phyloP scores from a whole-genome alignment of 257 asterid genomes.

The Nicotiana knightiana region DNA sequence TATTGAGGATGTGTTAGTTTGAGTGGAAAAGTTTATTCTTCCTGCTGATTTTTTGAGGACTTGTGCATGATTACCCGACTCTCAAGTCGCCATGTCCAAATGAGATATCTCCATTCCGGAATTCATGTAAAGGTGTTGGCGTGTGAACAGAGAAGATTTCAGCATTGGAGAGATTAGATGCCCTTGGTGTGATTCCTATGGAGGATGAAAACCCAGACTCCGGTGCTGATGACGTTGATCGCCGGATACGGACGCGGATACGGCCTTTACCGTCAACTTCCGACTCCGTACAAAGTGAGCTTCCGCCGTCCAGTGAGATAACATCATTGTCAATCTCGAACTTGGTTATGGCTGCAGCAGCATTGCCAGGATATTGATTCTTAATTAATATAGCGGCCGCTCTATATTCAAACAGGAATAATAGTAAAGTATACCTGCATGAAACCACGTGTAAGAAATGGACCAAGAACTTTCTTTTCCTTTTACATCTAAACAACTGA shows the following conservation, averaged over 20 bases:
- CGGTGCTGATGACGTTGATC: slow-evolving; percentile 51
- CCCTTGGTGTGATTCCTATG: slow-evolving; percentile 51
- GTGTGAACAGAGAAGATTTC: slow-evolving; percentile 60
- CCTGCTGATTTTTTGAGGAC: no score
- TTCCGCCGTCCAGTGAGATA: slow-evolving; percentile 67
- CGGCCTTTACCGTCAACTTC: slow-evolving; percentile 48
- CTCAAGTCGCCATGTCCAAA: slow-evolving; percentile 22
- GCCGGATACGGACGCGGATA: slow-evolving; percentile 57
- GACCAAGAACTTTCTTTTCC: no score
- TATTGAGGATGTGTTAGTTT: no score
- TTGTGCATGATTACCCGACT: no score
- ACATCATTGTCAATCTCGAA: slow-evolving; percentile 58
- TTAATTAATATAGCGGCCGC: slow-evolving; percentile 57
- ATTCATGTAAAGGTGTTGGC: slow-evolving; percentile 34
- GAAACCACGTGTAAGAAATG: background rate
- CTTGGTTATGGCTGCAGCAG: slow-evolving; percentile 54
- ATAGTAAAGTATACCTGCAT: slow-evolving; percentile 61
- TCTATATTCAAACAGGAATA: slow-evolving; percentile 68
- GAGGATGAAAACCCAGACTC: slow-evolving; percentile 41
- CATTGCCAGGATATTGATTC: slow-evolving; percentile 50
- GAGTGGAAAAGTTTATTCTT: no score
- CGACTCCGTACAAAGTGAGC: slow-evolving; percentile 65
- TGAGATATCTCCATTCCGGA: slow-evolving; percentile 9
- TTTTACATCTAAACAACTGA: no score
- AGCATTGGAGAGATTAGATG: slow-evolving; percentile 56